These are phyloP conservation scores for Yamadazyma membranifaciens DNA, from an alignment of 1,139 yeast genomes.

Conservation along the genomic window DNA sequence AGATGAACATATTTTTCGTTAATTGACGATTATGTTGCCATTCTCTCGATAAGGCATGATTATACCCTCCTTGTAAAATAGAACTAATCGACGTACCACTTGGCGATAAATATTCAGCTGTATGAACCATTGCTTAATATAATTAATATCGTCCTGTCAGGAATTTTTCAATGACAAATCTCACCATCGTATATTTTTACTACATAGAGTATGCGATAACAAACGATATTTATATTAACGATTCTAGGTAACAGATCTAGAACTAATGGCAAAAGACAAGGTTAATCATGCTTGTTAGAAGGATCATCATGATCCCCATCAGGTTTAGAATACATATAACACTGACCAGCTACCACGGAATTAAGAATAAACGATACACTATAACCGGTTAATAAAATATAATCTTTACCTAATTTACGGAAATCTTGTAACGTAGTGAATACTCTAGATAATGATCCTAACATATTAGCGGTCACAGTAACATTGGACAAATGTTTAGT, in stretches of 20 bases:
- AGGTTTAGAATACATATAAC: conserved; percentile 23
- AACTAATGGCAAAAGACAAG: too few species aligned
- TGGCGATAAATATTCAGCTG: conserved; percentile 63
- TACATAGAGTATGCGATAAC: background rate
- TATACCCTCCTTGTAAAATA: conserved; percentile 88
- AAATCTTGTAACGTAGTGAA: conserved; percentile 50
- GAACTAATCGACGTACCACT: conserved; percentile 69
- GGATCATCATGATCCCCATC: conserved; percentile 13
- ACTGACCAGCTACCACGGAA: conserved; percentile 33
- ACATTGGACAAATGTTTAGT: conserved; percentile 55
- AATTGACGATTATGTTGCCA: conserved; percentile 91
- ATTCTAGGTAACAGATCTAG: too few species aligned
- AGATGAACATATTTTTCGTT: conserved; percentile 85
- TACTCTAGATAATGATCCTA: conserved; percentile 56
- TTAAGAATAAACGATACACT: conserved; percentile 33
- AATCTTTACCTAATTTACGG: conserved; percentile 26
- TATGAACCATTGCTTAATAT: conserved; percentile 42
- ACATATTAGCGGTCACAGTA: conserved; percentile 53
- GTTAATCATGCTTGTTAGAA: background rate
- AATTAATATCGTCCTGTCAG: background rate
- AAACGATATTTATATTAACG: background rate
- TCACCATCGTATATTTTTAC: background rate
- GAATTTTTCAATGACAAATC: background rate
- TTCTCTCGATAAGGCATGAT: conserved; percentile 81
- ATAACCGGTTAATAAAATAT: conserved; percentile 36